Conservation (phyloP, 2,329 filamentous ascomycete species). For the Tolypocladium ophioglossoides region DNA sequence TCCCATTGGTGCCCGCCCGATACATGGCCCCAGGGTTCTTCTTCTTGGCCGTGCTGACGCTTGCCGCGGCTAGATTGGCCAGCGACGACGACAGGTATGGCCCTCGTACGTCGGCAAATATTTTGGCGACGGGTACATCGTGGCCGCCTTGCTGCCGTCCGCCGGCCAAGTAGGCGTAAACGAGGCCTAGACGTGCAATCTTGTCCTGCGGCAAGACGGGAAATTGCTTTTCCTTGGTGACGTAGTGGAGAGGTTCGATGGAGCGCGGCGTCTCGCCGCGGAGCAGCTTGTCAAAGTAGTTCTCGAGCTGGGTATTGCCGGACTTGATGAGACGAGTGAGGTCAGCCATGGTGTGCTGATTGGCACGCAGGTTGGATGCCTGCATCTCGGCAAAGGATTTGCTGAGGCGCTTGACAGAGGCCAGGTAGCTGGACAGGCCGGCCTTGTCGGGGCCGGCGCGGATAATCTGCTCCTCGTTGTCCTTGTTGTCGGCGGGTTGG, state of each 20-base stretch:
- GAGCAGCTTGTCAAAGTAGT: slow-evolving; percentile 69
- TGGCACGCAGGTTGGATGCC: slow-evolving; percentile 81
- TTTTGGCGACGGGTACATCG: slow-evolving; percentile 63
- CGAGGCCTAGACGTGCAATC: slow-evolving; percentile 63
- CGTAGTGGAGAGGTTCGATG: slow-evolving; percentile 82
- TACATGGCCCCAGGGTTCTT: slow-evolving; percentile 78
- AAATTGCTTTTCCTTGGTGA: slow-evolving; percentile 82
- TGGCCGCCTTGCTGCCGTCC: slow-evolving; percentile 40
- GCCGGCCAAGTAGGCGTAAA: slow-evolving; percentile 66
- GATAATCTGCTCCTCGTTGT: slow-evolving; percentile 84
- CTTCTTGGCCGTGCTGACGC: slow-evolving; percentile 71
- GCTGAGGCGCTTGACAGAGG: slow-evolving; percentile 79
- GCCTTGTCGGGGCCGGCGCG: slow-evolving; percentile 75
- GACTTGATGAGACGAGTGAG: slow-evolving; percentile 66
- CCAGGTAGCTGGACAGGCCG: slow-evolving; percentile 75
- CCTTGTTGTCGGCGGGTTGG: slow-evolving; percentile 86
- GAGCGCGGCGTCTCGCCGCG: slow-evolving; percentile 64
- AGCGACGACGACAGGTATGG: slow-evolving; percentile 76
- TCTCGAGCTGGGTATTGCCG: slow-evolving; percentile 75
- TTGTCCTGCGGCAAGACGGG: slow-evolving; percentile 70
- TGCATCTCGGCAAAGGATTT: slow-evolving; percentile 77
- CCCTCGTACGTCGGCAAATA: slow-evolving; percentile 78
- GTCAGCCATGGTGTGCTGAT: slow-evolving; percentile 79
- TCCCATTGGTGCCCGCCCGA: slow-evolving; percentile 78
- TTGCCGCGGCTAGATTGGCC: slow-evolving; percentile 79